Base-by-base conservation (phyloP, 495 filamentous ascomycete species). In the Barbatosphaeria neglecta region DNA sequence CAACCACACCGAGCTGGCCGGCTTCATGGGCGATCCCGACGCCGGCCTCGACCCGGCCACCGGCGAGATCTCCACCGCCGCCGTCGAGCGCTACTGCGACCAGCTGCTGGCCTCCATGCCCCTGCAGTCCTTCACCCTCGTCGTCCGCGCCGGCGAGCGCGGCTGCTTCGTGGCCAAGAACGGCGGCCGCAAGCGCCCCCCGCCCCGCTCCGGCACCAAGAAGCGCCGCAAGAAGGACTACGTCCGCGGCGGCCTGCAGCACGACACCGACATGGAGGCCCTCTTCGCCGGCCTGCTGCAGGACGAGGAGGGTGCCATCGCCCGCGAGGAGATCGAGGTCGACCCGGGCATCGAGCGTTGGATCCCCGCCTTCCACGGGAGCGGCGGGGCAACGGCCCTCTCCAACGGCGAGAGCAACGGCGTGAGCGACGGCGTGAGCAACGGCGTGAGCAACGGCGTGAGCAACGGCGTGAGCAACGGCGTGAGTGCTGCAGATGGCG, bases 1-100 rank as follows among this genome's bases (percentile, higher is more conserved):
- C 15, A 98, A 98, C 60, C 84, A 92, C 59, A 61, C 77, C 41
- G 92, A 98, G 62, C 70, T 96, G 16, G 83, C 79, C 2, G 77
- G 79, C 44, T 86, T 95, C 69, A 86, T 93, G 68, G 82, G 75
- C 22, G 60, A 41, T 11, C 20, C 39, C 7, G 39, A 67, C 35
- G 62, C 61, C 37, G 65, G 69, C 6, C 57, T 68, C 7, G 70
- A 78, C 39, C 61, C 69, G 0, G 49, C 50, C 46, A 62, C 74
- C 49, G 70, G 72, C 51, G 55, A 74, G 57, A 62, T 85, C 59
- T 74, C 73, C 55, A 63, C 56, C 4, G 45, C 53, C 22, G 56
- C 66, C 24, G 59, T 84, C 17, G 76, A 84, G 58, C 60, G 64
- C 37, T 61, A 54, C 35, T 77, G 68, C 50, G 74, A 77, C 56